Percentiles rank a stretch among this genome's conserved stretches.
phyloP scores from a whole-genome alignment of 108 stramenopile genomes.

The Pseudonitzschia pungens region DNA sequence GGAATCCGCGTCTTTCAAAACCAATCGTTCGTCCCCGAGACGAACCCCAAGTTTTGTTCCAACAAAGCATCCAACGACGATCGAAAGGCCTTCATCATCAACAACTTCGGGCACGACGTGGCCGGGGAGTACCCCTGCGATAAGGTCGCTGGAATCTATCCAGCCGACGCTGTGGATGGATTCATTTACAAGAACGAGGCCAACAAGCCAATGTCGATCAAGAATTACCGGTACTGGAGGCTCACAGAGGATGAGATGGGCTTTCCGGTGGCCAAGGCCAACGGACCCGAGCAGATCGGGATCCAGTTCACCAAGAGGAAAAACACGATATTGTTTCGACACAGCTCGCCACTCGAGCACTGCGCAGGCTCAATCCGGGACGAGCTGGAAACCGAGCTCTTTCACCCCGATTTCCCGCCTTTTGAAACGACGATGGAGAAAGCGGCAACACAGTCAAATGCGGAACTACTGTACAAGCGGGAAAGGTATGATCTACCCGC shows the following conservation, averaged over 20 bases:
- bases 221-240: slow-evolving; percentile 1
- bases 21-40: neutral
- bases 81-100: slow-evolving; percentile 12
- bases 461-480: too few species aligned
- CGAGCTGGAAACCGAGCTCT: neutral
- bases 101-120: slow-evolving; percentile 14
- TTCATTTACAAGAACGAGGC: too few species aligned
- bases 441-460: too few species aligned
- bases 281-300: slow-evolving; percentile 1
- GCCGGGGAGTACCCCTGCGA: slow-evolving; percentile 1
- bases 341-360: neutral
- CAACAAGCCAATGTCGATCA: neutral
- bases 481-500: too few species aligned
- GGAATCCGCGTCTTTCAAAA: neutral
- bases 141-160: slow-evolving; percentile 3
- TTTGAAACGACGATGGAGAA: too few species aligned
- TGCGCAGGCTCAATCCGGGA: neutral
- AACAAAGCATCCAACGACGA: neutral
- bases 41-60: neutral
- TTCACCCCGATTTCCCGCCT: neutral
- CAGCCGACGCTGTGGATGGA: neutral
- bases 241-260: slow-evolving; percentile 3
- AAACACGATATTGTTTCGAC: neutral
- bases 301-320: neutral
- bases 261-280: slow-evolving; percentile 2